These are phyloP conservation scores for Hygrophorus russula DNA, from an alignment of 768 basidiomycete genomes.

Conservation along the genomic window DNA sequence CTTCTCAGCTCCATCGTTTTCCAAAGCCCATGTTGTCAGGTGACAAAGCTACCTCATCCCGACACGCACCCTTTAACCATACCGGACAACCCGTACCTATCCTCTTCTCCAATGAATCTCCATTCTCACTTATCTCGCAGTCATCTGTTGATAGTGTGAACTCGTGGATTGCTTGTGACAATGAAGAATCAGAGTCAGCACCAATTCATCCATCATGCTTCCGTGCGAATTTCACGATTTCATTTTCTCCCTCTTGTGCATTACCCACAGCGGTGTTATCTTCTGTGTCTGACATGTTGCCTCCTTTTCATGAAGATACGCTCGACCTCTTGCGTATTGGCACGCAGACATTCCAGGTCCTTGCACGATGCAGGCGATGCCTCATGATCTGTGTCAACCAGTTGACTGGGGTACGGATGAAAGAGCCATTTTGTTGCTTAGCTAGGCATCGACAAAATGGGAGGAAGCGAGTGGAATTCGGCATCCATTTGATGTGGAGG, in stretches of 20 bases:
- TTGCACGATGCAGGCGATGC: slow-evolving; percentile 12
- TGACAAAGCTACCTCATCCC: not conserved
- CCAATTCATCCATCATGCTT: slow-evolving; percentile 10
- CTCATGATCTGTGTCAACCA: slow-evolving; percentile 13
- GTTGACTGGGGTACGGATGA: slow-evolving; percentile 9
- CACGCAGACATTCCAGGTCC: slow-evolving; percentile 12
- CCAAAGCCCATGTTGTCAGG: not conserved
- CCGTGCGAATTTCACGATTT: slow-evolving; percentile 9
- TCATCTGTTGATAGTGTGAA: slow-evolving; percentile 11
- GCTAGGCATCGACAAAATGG: not conserved
- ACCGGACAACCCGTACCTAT: slow-evolving; percentile 8
- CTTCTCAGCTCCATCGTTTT: slow-evolving; percentile 8
- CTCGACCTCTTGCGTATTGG: slow-evolving; percentile 11
- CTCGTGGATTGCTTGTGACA: slow-evolving; percentile 7
- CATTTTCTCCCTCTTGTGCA: not conserved
- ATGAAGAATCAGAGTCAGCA: not conserved
- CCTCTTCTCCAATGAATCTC: slow-evolving; percentile 12
- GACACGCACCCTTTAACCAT: slow-evolving; percentile 11
- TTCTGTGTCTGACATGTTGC: not conserved
- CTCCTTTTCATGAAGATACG: slow-evolving; percentile 10
- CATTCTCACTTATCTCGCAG: slow-evolving; percentile 11
- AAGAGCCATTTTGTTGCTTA: slow-evolving; percentile 12
- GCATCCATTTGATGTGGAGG: too few relatives aligned
- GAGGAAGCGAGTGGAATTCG: too few relatives aligned
- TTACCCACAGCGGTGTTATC: not conserved